Evolutionary conservation across 306 rosid genomes (phyloP).

Genomic region (Amphicarpaea edgeworthii): DNA sequence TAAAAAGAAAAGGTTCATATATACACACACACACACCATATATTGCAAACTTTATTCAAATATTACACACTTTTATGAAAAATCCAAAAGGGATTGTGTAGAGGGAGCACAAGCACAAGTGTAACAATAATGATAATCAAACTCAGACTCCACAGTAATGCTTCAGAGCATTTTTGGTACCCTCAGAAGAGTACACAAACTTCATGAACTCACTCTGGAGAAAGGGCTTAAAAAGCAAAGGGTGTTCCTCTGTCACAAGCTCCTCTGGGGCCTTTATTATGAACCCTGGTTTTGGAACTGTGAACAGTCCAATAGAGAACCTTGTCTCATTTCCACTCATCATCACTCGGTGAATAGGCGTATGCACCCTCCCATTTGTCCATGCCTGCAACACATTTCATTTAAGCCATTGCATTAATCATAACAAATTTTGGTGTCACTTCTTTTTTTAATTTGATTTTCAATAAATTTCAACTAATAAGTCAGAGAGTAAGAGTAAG

Average conservation of each 20-base stretch:
- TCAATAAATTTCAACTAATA: no score
- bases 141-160: slow-evolving; percentile 57
- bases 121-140: neutral
- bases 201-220: slow-evolving; percentile 59
- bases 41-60: neutral
- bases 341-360: slow-evolving; percentile 64
- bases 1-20: no score
- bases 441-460: no score
- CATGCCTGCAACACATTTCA: slow-evolving; percentile 62
- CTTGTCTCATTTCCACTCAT: slow-evolving; percentile 61
- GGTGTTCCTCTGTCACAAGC: slow-evolving; percentile 68
- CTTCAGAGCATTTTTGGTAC: slow-evolving; percentile 49
- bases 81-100: neutral
- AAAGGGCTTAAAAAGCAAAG: slow-evolving; percentile 65
- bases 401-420: neutral
- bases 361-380: slow-evolving; percentile 66
- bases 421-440: neutral
- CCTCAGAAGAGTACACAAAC: slow-evolving; percentile 49
- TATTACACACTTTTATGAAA: neutral
- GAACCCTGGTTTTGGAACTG: slow-evolving; percentile 59
- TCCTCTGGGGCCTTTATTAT: slow-evolving; percentile 61
- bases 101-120: neutral
- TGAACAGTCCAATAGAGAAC: slow-evolving; percentile 61
- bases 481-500: no score
- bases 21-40: neutral